Evolutionary conservation across 345 rosid genomes (phyloP), one percentile per base, ranked within the genome.

Genomic region (Streptanthus diversifolius): DNA sequence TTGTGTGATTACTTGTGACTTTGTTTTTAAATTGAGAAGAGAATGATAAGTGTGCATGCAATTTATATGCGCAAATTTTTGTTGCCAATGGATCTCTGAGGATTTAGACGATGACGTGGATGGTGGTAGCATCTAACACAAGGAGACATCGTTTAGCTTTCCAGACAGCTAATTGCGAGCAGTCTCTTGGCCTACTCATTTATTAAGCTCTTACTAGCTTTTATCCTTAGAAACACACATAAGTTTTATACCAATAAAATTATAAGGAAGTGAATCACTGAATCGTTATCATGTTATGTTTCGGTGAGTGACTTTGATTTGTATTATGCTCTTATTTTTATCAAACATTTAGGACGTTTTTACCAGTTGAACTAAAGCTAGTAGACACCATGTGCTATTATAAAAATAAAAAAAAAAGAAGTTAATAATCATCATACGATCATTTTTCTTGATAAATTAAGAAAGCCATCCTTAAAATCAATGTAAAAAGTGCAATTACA

Each of bases 151-250:
- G 70, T 69, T 79, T 81, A 60, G 83, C 84, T 83, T 90, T 88
- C 90, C 56, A 43, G 83, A 81, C 96, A 90, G 95, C 98, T 90
- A 90, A 85, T 73, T 58, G 80, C 83, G 55, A 86, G 87, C 92
- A 74, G 84, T 88, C 84, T 39, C 48, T 72, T 63, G 95, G 87
- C 63, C 90, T 63, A 80, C 85, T 40, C 10, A 61, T 54, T 58
- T 71, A 77, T 64, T 65, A 12, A 64, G 14, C 53, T 45, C 8
- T 70, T 11, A n/a, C n/a, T n/a, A 15, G 4, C n/a, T 57, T 19
- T 8, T 45, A 15, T 29, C 41, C 24, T 17, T 24, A 64, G 4
- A 43, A 24, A 40, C 27, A 30, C 7, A 30, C 8, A 6, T 30
- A 30, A 29, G 0, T 32, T 32, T 74, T 1, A 69, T 45, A 66